phyloP scores from a whole-genome alignment of 2,329 filamentous ascomycete genomes.

The Trichoderma atrobrunneum region DNA sequence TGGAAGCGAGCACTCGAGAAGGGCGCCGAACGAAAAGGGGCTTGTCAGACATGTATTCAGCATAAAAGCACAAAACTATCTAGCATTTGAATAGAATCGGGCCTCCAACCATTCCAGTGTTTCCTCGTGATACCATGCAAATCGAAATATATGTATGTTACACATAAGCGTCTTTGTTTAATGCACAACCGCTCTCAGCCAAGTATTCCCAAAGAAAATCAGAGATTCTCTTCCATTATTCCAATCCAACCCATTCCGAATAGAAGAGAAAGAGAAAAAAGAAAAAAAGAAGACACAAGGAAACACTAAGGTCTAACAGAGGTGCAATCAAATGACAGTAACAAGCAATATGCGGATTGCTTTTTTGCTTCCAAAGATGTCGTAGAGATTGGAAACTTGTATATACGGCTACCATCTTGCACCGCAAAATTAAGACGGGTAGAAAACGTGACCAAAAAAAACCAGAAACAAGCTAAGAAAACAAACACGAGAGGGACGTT shows the following conservation, averaged over 20 bases:
- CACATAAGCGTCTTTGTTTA: constrained; percentile 7
- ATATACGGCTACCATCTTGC: neutral
- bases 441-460: neutral
- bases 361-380: neutral
- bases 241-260: neutral
- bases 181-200: neutral
- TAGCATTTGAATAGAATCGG: neutral
- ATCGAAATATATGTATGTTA: constrained; percentile 4
- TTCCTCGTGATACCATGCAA: constrained; percentile 8
- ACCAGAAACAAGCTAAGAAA: neutral
- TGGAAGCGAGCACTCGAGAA: neutral
- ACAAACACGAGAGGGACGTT: neutral
- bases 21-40: neutral
- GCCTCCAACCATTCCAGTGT: constrained; percentile 2
- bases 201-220: neutral
- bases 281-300: neutral
- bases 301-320: constrained; percentile 1
- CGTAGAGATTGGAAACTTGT: neutral
- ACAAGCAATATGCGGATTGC: neutral
- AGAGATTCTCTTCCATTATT: neutral
- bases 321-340: neutral
- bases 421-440: neutral
- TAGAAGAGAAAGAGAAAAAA: neutral
- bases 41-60: neutral
- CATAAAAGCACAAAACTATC: neutral